Conservation (phyloP, 768 basidiomycete genomes). For the Naganishia randhawae region DNA sequence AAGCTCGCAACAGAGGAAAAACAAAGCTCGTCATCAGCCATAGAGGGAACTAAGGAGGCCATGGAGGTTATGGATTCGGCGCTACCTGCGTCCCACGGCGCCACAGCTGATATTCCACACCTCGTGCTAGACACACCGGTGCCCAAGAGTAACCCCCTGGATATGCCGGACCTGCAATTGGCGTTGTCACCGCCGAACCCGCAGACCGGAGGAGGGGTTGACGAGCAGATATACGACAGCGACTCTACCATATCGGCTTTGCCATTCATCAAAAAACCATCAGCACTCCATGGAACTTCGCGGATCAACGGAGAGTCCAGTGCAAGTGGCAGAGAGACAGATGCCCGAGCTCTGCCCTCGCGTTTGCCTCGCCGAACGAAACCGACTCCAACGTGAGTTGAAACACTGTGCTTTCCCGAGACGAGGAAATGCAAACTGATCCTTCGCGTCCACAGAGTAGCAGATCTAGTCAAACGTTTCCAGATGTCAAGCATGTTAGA, state of each 20-base stretch:
- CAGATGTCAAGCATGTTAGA: slow-evolving; percentile 32
- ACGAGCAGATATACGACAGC: slow-evolving; percentile 46
- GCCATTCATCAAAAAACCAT: slow-evolving; percentile 25
- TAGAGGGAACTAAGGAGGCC: slow-evolving; percentile 23
- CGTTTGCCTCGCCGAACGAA: slow-evolving; percentile 47
- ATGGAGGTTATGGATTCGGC: slow-evolving; percentile 25
- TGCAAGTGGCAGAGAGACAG: slow-evolving; percentile 45
- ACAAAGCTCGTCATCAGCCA: neutral
- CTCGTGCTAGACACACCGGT: slow-evolving; percentile 14
- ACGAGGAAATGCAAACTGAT: neutral
- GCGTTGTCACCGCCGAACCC: slow-evolving; percentile 16
- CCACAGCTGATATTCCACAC: slow-evolving; percentile 4
- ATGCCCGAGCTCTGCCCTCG: slow-evolving; percentile 42
- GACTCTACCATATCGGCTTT: slow-evolving; percentile 53
- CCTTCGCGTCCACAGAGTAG: slow-evolving; percentile 55
- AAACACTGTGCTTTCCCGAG: neutral
- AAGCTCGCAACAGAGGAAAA: neutral
- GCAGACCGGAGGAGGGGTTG: slow-evolving; percentile 13
- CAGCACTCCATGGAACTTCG: slow-evolving; percentile 5
- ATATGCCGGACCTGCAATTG: slow-evolving; percentile 25
- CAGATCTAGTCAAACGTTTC: slow-evolving; percentile 68
- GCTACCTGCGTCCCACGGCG: slow-evolving; percentile 18
- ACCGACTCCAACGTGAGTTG: slow-evolving; percentile 43
- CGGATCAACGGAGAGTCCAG: slow-evolving; percentile 32
- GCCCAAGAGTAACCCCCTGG: slow-evolving; percentile 10